Evolutionary conservation across 805 yeast genomes (phyloP), one percentile per base, ranked within the genome.

Genomic region (Metschnikowia lachancei): DNA sequence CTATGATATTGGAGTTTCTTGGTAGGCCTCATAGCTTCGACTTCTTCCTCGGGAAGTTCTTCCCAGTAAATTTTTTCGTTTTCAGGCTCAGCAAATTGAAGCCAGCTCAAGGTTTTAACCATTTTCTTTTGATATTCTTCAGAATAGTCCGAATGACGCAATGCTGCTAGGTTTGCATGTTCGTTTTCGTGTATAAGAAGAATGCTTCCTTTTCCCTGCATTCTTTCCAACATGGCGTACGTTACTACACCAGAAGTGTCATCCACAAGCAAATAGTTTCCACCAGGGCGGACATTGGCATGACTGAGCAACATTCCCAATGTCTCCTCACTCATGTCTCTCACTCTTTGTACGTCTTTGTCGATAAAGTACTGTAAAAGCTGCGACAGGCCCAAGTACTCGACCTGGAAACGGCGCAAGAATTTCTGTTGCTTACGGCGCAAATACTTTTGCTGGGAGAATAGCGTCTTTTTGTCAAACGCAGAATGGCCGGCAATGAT

Each of bases 181-280:
- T 94, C 99, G 64, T 89, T 89, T 61, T 94, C 99, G 66, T 94
- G 97, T 1, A 83, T 72, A 17, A 88, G 75, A 2, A 88, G 74
- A 36, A 94, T 80, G 3, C 73, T 61, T 10, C 84, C 84, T 43
- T 80, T 69, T 12, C 96, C 96, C 50, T 81, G 82, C 92, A 95
- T 87, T 61, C 97, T 75, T 63, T 94, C 99, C 66, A 94, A 62
- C 76, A 94, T 73, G 3, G 95, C 88, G 50, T 87, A 87, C 5
- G 87, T 78, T 1, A 94, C 62, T n/a, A 92, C 75, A 6, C 98
- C 97, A 28, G 96, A 91, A n/a, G 96, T 85, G 60, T 94, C 99
- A 60, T 94, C 99, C 45, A 89, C 75, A 3, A 92, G 83, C 18
- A 94, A 69, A 59, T 94, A 94, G 48, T 78, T 81, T 1, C 99